phyloP scores from a whole-genome alignment of 176 grass and related monocot genomes.

The Triticum turgidum region DNA sequence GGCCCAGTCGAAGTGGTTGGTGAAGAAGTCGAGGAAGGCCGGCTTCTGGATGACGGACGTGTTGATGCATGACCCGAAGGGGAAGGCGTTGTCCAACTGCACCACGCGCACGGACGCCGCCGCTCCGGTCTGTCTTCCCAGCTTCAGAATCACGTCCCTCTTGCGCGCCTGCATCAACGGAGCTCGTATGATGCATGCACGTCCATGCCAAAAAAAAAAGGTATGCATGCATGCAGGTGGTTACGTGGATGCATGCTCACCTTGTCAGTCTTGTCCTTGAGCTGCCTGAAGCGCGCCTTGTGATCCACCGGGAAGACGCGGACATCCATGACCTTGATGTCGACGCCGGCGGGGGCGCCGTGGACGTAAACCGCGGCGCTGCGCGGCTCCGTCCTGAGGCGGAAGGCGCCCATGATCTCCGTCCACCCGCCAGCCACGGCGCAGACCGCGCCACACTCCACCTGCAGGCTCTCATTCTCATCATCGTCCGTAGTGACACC shows the following conservation, averaged over 20 bases:
- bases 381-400: not conserved
- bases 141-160: constrained; percentile 38
- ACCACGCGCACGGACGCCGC: not conserved
- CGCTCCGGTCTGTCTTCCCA: too few relatives aligned
- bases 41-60: not conserved
- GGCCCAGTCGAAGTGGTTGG: constrained; percentile 59
- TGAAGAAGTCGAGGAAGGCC: constrained; percentile 12
- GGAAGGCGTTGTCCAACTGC: not conserved
- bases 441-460: constrained; percentile 29
- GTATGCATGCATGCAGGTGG: too few relatives aligned
- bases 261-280: constrained; percentile 38
- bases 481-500: not conserved
- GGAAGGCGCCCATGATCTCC: constrained; percentile 44
- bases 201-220: too few relatives aligned
- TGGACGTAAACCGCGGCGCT: constrained; percentile 23
- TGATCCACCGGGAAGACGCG: constrained; percentile 20
- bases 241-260: not conserved
- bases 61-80: constrained; percentile 12
- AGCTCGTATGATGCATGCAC: too few relatives aligned
- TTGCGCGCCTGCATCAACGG: constrained; percentile 39
- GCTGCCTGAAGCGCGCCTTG: constrained; percentile 24
- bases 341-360: constrained; percentile 24
- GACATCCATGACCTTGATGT: constrained; percentile 44
- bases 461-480: not conserved
- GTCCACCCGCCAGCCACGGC: constrained; percentile 12